phyloP scores from a whole-genome alignment of 306 rosid species.

The Casuarina glauca region DNA sequence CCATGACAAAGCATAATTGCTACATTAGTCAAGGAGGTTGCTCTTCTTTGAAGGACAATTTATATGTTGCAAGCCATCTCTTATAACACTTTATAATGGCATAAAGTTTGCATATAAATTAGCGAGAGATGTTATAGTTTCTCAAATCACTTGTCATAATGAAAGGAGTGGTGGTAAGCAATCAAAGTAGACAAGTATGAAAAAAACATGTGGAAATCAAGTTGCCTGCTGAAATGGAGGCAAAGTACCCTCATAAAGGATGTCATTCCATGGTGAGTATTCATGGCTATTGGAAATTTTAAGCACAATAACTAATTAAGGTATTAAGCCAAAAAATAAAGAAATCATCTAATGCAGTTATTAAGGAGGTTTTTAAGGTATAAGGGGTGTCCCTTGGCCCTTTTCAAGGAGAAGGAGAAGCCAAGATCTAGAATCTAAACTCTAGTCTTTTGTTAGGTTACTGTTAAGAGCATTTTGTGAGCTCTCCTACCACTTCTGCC shows the following conservation, averaged over 20 bases:
- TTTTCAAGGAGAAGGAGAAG: too few relatives aligned
- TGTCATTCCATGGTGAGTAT: slow-evolving; percentile 45
- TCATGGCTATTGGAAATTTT: slow-evolving; percentile 42
- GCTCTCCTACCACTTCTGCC: too few relatives aligned
- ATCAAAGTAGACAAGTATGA: slow-evolving; percentile 27
- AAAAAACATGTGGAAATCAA: slow-evolving; percentile 55
- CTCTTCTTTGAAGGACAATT: slow-evolving; percentile 35
- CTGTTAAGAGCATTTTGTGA: too few relatives aligned
- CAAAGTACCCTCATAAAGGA: slow-evolving; percentile 52
- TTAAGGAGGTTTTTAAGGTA: slow-evolving; percentile 29
- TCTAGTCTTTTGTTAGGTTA: too few relatives aligned
- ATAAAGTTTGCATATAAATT: slow-evolving; percentile 27
- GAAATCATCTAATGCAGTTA: slow-evolving; percentile 46
- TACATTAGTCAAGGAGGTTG: slow-evolving; percentile 32
- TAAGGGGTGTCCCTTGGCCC: too few relatives aligned
- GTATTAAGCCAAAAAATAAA: slow-evolving; percentile 34
- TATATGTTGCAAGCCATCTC: slow-evolving; percentile 36
- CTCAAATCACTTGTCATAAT: slow-evolving; percentile 40
- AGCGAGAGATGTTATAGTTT: slow-evolving; percentile 52
- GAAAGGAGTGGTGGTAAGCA: too few relatives aligned
- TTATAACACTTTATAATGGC: slow-evolving; percentile 15
- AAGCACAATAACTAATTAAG: slow-evolving; percentile 40
- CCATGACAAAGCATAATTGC: slow-evolving; percentile 31
- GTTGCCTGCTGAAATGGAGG: slow-evolving; percentile 40
- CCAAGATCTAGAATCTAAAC: too few relatives aligned